Percentiles rank a stretch among this genome's conserved stretches.
These are phyloP conservation scores for Discostella stelligeroides DNA, from an alignment of 108 stramenopile genomes.

Conservation along the genomic window DNA sequence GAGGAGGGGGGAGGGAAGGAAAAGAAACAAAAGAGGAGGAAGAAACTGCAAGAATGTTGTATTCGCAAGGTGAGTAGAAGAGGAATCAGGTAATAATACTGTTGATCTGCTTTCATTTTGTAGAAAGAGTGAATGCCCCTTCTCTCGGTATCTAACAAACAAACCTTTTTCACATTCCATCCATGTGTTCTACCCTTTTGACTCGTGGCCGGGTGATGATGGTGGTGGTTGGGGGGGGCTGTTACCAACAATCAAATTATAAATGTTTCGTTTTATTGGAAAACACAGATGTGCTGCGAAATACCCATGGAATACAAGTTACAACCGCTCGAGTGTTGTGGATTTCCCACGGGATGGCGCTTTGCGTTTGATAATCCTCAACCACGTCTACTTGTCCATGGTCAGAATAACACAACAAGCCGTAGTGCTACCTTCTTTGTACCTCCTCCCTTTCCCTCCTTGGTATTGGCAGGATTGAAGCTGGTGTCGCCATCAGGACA, in stretches of 20 bases:
- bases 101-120: no score
- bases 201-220: neutral
- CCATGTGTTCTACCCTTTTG: no score
- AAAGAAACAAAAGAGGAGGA: no score
- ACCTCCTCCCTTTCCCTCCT: neutral
- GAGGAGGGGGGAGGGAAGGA: no score
- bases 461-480: conserved; percentile 32
- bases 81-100: neutral
- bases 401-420: conserved; percentile 6
- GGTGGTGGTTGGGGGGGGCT: no score
- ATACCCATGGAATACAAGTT: conserved; percentile 40
- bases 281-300: conserved; percentile 39
- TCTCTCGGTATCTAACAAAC: no score
- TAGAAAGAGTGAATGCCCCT: no score
- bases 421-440: conserved; percentile 3
- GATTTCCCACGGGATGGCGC: conserved; percentile 39
- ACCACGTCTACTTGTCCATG: conserved; percentile 2
- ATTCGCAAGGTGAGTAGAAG: conserved; percentile 26
- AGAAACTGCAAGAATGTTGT: conserved; percentile 4
- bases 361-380: conserved; percentile 48
- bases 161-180: no score
- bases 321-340: conserved; percentile 17
- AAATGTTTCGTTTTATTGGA: no score
- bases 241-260: no score
- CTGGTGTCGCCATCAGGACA: conserved; percentile 26